Conservation (phyloP, 495 filamentous ascomycete species). For the Penicillium angulare region DNA sequence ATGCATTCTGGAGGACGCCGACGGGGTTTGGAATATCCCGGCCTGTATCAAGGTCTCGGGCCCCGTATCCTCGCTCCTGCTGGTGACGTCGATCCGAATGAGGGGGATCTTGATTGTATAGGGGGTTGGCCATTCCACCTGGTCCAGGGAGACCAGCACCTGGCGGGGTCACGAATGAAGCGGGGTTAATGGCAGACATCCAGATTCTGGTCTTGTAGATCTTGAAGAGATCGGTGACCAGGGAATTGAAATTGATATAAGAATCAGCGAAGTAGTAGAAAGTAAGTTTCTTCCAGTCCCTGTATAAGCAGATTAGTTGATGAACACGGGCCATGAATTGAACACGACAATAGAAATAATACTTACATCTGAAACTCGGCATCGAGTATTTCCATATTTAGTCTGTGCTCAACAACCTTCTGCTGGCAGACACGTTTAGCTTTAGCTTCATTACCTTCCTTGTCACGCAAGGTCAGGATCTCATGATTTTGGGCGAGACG, state of each 20-base stretch:
- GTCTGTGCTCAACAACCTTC: conserved; percentile 89
- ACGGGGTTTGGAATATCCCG: conserved; percentile 35
- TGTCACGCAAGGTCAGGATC: conserved; percentile 80
- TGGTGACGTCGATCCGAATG: conserved; percentile 35
- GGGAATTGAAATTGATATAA: conserved; percentile 97
- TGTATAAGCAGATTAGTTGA: conserved; percentile 31
- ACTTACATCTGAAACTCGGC: conserved; percentile 99
- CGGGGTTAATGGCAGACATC: conserved; percentile 99
- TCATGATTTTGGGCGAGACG: conserved; percentile 89
- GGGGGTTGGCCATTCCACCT: conserved; percentile 23
- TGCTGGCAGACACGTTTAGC: conserved; percentile 94
- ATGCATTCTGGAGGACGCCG: conserved; percentile 35
- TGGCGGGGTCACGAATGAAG: conserved; percentile 85
- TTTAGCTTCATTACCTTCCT: conserved; percentile 96
- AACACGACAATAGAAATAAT: too few relatives aligned
- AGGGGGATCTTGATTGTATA: conserved; percentile 35
- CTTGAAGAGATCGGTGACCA: conserved; percentile 97
- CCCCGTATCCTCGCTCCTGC: conserved; percentile 33
- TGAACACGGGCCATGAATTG: too few relatives aligned
- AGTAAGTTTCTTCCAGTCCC: conserved; percentile 98
- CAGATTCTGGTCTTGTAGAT: conserved; percentile 98
- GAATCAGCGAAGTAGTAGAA: conserved; percentile 98
- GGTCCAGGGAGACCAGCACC: conserved; percentile 60
- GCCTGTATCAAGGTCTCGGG: conserved; percentile 28
- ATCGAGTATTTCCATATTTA: conserved; percentile 98